A percentile compares a stretch with the other conserved stretches of the same genome.
Evolutionary conservation across 345 rosid species (phyloP).

Genomic region (Corchorus capsularis): DNA sequence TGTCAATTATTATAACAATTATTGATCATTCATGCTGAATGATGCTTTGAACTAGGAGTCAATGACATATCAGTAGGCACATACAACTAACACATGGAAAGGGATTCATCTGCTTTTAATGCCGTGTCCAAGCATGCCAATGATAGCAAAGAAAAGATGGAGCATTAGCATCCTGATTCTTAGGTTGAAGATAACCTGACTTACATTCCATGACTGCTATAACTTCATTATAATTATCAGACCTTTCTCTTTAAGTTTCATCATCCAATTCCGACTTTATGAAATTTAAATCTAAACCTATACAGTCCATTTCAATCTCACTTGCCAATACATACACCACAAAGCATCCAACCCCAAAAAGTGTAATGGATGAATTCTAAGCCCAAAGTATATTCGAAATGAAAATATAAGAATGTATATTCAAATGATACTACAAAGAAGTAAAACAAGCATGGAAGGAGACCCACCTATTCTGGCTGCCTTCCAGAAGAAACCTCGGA

Average conservation of each 20-base stretch:
- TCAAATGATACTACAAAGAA: conserved; percentile 1
- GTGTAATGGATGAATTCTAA: neutral
- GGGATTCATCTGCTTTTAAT: neutral
- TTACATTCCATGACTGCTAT: neutral
- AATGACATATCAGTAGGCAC: neutral
- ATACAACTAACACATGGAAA: neutral
- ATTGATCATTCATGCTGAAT: neutral
- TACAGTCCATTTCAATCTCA: neutral
- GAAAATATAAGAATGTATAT: neutral
- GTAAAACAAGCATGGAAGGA: neutral
- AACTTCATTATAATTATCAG: neutral
- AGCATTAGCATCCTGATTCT: neutral
- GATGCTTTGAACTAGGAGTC: neutral
- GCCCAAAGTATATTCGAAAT: neutral
- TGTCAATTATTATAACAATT: neutral
- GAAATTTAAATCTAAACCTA: neutral
- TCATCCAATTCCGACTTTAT: neutral
- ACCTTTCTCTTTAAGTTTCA: neutral
- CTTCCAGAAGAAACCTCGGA: conserved; percentile 96
- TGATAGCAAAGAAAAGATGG: neutral
- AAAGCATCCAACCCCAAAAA: neutral
- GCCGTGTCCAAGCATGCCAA: neutral
- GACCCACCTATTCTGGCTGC: conserved; percentile 93
- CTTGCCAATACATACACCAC: neutral
- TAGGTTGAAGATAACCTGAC: neutral